Evolutionary conservation across 2,329 filamentous ascomycete genomes (phyloP), one percentile per base, ranked within the genome.

Genomic region (Amauroascus verrucosus): DNA sequence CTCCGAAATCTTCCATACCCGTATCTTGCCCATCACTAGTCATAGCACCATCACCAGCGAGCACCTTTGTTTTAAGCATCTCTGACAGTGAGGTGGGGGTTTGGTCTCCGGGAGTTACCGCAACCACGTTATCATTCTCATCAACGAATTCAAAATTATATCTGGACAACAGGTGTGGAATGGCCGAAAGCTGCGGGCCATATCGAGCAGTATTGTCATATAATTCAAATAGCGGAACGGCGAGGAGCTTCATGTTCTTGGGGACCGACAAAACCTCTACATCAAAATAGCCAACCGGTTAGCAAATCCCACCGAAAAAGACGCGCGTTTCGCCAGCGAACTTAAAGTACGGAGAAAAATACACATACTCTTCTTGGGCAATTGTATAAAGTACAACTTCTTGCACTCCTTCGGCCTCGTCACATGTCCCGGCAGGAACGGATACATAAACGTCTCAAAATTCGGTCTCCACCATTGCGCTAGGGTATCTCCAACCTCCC

Each of bases 361-460:
- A 28, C 3, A 82, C 75, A 57, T 78, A 95, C 89, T 97, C 62
- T 85, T 89, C 70, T 89, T 83, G 0, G 93, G 93, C 26, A 98
- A 76, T 68, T 95, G 88, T 60, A 98, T 95, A 58, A 97, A 89
- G 72, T 97, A 98, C 40, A 97, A 78, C 78, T 98, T 98, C 77
- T 98, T 98, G 76, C 91, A 95, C 75, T 98, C 93, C 76, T 98
- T 98, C 6, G 93, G 93, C 50, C 93, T 79, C 16, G 91, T 96
- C 58, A 96, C 88, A 72, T 98, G 93, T 16, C 90, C 88, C 6
- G 93, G 93, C 54, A 97, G 85, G 71, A 96, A 98, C 0, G 93
- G 93, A 69, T 98, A 98, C 89, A 98, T 96, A 77, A 97, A 97
- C 1, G 93, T 97, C 77, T 98, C 93, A 68, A 97, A 96, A 75